phyloP scores from a whole-genome alignment of 495 filamentous ascomycete genomes.

The Aspergillus wentii region DNA sequence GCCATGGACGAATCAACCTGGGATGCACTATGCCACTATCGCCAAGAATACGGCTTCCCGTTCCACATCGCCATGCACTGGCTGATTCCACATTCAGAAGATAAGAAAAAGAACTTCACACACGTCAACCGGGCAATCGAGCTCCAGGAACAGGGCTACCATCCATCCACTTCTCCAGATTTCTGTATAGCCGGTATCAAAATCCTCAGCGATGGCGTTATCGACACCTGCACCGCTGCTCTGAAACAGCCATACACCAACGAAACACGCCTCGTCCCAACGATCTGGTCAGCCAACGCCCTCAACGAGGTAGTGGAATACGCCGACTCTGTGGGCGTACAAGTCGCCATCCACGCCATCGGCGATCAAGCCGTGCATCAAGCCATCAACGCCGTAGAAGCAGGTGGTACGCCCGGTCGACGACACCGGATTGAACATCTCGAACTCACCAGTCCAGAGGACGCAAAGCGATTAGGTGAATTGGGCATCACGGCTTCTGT shows the following conservation, averaged over 20 bases:
- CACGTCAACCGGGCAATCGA: slow-evolving; percentile 52
- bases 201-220: slow-evolving; percentile 56
- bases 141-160: slow-evolving; percentile 39
- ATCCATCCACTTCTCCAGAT: slow-evolving; percentile 38
- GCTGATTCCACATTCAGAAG: slow-evolving; percentile 47
- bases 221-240: slow-evolving; percentile 57
- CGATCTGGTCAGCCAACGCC: slow-evolving; percentile 47
- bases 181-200: slow-evolving; percentile 56
- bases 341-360: slow-evolving; percentile 64
- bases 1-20: slow-evolving; percentile 61
- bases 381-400: slow-evolving; percentile 49
- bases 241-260: slow-evolving; percentile 50
- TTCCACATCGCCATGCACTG: slow-evolving; percentile 61
- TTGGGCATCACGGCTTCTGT: slow-evolving; percentile 56
- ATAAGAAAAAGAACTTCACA: slow-evolving; percentile 32
- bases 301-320: slow-evolving; percentile 50
- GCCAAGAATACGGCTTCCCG: slow-evolving; percentile 34
- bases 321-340: slow-evolving; percentile 50
- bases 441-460: slow-evolving; percentile 47
- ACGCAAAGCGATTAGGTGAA: slow-evolving; percentile 48
- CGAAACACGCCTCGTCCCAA: slow-evolving; percentile 36
- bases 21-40: slow-evolving; percentile 44
- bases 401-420: slow-evolving; percentile 20
- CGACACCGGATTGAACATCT: slow-evolving; percentile 58
- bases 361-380: slow-evolving; percentile 53